Conservation (phyloP, 768 basidiomycete species). For the Chalciporus chontae region DNA sequence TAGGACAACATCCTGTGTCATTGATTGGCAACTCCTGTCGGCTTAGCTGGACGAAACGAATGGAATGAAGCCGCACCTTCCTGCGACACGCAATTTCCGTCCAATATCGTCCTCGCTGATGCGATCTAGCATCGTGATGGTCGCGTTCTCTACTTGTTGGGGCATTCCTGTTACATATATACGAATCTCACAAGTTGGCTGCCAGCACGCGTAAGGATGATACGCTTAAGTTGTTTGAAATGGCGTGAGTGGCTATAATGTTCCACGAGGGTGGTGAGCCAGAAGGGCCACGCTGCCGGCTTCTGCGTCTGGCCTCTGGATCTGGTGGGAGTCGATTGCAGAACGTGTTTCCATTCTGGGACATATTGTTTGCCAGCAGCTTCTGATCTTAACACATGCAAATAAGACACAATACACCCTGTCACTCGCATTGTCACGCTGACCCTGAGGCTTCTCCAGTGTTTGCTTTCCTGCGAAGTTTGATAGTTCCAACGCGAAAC, state of each 20-base stretch:
- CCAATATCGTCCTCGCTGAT: conserved; percentile 40
- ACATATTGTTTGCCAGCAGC: conserved; percentile 20
- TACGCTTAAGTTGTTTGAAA: not conserved
- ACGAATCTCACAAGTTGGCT: not conserved
- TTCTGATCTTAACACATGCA: conserved; percentile 29
- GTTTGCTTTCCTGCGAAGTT: too few relatives aligned
- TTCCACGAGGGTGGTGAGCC: not conserved
- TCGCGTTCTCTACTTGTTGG: conserved; percentile 47
- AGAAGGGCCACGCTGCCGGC: not conserved
- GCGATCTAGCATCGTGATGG: conserved; percentile 39
- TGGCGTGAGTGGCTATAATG: not conserved
- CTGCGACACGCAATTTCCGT: conserved; percentile 56
- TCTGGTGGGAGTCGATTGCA: conserved; percentile 4
- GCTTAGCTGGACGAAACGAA: conserved; percentile 11
- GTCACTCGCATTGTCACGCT: not conserved
- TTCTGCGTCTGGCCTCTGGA: conserved; percentile 1
- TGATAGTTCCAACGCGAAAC: too few relatives aligned
- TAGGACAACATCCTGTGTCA: conserved; percentile 52
- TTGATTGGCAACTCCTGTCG: conserved; percentile 6
- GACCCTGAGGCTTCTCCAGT: too few relatives aligned
- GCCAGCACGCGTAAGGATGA: conserved; percentile 1
- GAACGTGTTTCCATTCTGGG: conserved; percentile 12
- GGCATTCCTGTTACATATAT: conserved; percentile 35
- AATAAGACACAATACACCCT: conserved; percentile 14
- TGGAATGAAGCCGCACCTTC: conserved; percentile 42